Evolutionary conservation across 345 rosid genomes (phyloP), one percentile per base, ranked within the genome.

Genomic region (Dipteronia sinensis): DNA sequence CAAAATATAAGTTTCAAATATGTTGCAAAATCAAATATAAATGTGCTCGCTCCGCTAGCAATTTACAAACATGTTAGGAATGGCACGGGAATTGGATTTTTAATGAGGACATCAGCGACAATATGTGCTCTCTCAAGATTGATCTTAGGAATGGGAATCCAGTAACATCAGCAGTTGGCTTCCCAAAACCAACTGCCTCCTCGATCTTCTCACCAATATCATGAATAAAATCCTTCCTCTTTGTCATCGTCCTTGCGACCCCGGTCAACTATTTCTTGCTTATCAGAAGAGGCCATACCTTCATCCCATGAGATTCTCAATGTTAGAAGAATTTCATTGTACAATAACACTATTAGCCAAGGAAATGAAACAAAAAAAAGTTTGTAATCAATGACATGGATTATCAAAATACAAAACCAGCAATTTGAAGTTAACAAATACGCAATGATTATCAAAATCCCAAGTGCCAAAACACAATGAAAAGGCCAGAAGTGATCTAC

Each of bases 151-250:
- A 94, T 72, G 76, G 93, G 98, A 46, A 97, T 87, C 5, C 98
- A 7, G 92, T 34, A 55, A 94, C 94, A 81, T 97, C 98, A 44
- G 98, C 98, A 49, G 98, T 93, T 62, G 99, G 99, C 86, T 94
- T 97, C 70, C 99, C 99, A 23, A 94, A 93, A 15, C 98, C 98
- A 59, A 97, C 87, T 25, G 98, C 82, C 75, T 72, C 99, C 76
- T 94, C 98, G 17, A 94, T 86, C 89, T 97, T 97, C 87, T 93
- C 98, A 67, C 98, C 98, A 71, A 94, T 85, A 79, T 90, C 98
- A 7, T 96, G 95, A 77, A 96, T 90, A 80, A 94, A 97, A 80
- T 65, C 99, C 90, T 49, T 89, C 97, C 65, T 85, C 90, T 19
- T 91, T 84, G 53, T 85, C 90, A 9, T 90, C 92, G 8, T 80